Conservation (phyloP, 179 eudicot species). For the Silene vulgaris region DNA sequence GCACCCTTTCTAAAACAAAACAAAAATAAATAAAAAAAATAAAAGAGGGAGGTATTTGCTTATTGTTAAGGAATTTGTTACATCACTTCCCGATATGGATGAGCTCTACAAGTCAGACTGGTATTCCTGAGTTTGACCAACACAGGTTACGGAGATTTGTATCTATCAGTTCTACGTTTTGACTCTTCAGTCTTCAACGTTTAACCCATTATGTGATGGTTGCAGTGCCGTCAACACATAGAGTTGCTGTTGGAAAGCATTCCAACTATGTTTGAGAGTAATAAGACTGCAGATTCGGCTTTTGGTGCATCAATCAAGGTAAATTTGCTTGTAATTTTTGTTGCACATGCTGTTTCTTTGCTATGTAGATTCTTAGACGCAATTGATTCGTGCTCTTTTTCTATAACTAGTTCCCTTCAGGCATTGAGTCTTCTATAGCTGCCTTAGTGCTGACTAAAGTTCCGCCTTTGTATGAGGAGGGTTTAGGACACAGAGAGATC, state of each 20-base stretch:
- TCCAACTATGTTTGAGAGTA: slow-evolving; percentile 83
- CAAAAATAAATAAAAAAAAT: too few species aligned
- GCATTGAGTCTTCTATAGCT: not conserved
- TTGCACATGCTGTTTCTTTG: not conserved
- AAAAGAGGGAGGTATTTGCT: too few species aligned
- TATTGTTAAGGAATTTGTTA: too few species aligned
- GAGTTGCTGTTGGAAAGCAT: slow-evolving; percentile 86
- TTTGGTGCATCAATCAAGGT: slow-evolving; percentile 96
- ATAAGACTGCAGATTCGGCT: slow-evolving; percentile 82
- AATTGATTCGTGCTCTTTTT: not conserved
- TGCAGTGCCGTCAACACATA: slow-evolving; percentile 82
- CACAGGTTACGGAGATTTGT: not conserved
- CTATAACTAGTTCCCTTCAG: not conserved
- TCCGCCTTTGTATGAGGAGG: not conserved
- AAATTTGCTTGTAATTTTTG: slow-evolving; percentile 9
- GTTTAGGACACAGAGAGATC: not conserved
- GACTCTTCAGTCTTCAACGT: slow-evolving; percentile 7
- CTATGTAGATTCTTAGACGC: not conserved
- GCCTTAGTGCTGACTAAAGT: not conserved
- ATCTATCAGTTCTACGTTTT: slow-evolving; percentile 1
- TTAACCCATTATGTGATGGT: slow-evolving; percentile 19
- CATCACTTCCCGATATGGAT: too few species aligned
- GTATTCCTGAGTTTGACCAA: too few species aligned
- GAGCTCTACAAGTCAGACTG: too few species aligned
- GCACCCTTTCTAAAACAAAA: too few species aligned